Base-by-base conservation (phyloP, 495 filamentous ascomycete genomes). In the Aspergillus steynii region DNA sequence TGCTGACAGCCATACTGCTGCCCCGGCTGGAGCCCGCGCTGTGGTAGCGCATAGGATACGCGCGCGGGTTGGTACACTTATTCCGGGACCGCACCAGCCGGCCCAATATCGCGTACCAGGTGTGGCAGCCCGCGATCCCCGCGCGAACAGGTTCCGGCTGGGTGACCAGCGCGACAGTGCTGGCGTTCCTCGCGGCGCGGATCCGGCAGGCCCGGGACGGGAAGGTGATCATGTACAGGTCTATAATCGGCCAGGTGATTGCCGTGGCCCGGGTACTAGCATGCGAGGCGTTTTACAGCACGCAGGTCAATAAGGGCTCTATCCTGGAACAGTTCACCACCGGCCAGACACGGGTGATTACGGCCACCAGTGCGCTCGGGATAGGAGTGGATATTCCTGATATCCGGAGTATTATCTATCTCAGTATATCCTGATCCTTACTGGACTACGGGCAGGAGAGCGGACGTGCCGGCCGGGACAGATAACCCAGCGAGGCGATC, bases 371-470 rank as follows among this genome's bases (percentile, higher is more conserved):
- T 62, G 61, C 62, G 29, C 62, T 72, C 7, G 66, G 66, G 3
- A 69, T 71, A 50, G 66, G 66, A 3, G 56, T 69, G 3, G 58
- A 71, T 48, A 63, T 66, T 37, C 64, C 63, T 8, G 46, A 65
- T 49, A 72, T 72, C 29, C 53, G 60, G 4, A 25, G 29, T 32
- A 62, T 72, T 8, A 65, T 72, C 25, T 45, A 72, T 52, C 52
- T 68, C 10, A 57, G 57, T 10, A 29, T 45, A 15, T 49, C 61
- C 1, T 37, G 51, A 15, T 31, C 31, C 6, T 61, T 71, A 52
- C 45, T 62, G 2, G 62, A 71, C 31, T 72, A 71, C 46, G 56
- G 26, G 25, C 61, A 73, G 64, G 66, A 73, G 58, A 71, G 64
- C 46, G 59, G 69, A 9, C 60, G 60, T 3, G 64, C 66, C 9